Base-by-base conservation (phyloP, 306 rosid genomes). In the Pachyrhizus erosus region DNA sequence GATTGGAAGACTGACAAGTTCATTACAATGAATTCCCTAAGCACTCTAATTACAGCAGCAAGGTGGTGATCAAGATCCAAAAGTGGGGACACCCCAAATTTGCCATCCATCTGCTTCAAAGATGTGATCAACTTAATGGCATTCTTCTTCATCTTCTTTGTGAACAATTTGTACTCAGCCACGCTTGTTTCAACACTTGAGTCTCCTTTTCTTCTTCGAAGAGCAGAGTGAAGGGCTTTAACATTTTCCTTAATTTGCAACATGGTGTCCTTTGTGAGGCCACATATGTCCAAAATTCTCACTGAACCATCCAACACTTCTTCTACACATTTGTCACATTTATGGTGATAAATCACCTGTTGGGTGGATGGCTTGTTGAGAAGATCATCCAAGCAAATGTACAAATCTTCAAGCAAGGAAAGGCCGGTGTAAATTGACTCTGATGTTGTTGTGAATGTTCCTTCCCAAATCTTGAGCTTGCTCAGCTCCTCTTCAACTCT, bases 171-270 rank as follows among this genome's bases (percentile, higher is more conserved):
- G 82, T 87, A 91, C 82, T 78, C 84, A 4, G 78, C 84, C 2
- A 89, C 81, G 67, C 81, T 75, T 29, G 15, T 84, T 40, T 87
- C 89, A 75, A 90, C 33, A 46, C 79, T 64, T 1, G 89, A 86
- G 12, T 91, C 90, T 9, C 89, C 88, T 75, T 89, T 91, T 75
- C 97, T 87, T 58, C 97, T 87, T n/a, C 97, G 46, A 5, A 94
- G 82, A 31, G 91, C 40, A 70, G 94, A 91, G 18, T 85, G 90
- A 87, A 94, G 91, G 60, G 85, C 52, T 73, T 77, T 79, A 34
- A 83, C 92, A 71, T 84, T 80, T 81, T 88, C 92, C 71, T 86
- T 89, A 67, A 89, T 84, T 72, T 89, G 90, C 18, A 79, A 78
- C 82, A 87, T 43, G n/a, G 66, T 65, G 17, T 92, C 97, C 49